Conservation (phyloP, 202 grass and related monocot genomes). For the Bolboschoenoplectus hybrid region DNA sequence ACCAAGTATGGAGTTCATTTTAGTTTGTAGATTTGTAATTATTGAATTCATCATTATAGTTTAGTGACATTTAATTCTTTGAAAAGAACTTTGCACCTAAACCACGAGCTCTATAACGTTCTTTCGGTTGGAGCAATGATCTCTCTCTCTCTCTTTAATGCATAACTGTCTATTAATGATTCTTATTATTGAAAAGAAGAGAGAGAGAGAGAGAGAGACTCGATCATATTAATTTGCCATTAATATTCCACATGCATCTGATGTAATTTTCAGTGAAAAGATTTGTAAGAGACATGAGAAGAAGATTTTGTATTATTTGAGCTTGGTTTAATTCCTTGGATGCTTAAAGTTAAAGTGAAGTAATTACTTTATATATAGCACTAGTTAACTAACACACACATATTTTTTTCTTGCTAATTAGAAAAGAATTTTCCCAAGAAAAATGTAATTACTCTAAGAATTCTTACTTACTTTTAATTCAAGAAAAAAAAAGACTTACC, state of each 20-base stretch:
- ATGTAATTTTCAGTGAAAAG: neutral
- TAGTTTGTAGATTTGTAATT: neutral
- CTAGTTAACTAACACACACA: neutral
- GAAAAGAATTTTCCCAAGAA: neutral
- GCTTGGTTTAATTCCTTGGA: neutral
- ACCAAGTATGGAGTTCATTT: neutral
- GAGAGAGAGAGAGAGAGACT: neutral
- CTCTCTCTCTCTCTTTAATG: neutral
- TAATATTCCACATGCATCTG: conserved; percentile 8
- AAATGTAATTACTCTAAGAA: neutral
- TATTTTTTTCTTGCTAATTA: neutral
- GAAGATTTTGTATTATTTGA: neutral
- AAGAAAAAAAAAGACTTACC: neutral
- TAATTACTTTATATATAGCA: neutral
- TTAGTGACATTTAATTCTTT: conserved; percentile 19
- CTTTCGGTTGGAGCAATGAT: conserved; percentile 19
- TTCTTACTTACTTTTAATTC: neutral
- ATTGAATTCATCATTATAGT: conserved; percentile 10
- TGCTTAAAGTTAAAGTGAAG: neutral
- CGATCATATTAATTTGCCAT: neutral
- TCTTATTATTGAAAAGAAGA: conserved; percentile 5
- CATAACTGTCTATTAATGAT: conserved; percentile 33
- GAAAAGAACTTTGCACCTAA: conserved; percentile 26
- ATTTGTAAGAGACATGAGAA: neutral
- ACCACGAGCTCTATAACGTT: conserved; percentile 9